phyloP scores from a whole-genome alignment of 805 yeast species.

The Saccharomycopsis lassenensis region DNA sequence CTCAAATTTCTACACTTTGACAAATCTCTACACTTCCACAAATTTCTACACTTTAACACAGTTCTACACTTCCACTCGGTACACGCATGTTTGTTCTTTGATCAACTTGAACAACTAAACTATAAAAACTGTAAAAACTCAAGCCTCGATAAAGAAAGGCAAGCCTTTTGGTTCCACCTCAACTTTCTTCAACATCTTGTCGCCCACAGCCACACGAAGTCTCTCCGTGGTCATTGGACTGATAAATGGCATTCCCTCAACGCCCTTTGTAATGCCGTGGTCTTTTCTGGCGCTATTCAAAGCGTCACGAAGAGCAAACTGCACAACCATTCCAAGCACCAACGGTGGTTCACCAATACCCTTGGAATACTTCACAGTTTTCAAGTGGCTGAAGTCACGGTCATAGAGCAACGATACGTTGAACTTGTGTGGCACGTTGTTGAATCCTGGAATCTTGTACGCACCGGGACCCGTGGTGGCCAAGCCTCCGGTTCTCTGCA shows the following conservation, averaged over 20 bases:
- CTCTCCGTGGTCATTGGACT: conserved; percentile 36
- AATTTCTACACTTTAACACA: neutral
- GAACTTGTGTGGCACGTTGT: conserved; percentile 36
- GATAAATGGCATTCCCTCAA: conserved; percentile 23
- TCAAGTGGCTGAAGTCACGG: conserved; percentile 32
- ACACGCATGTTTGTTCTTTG: neutral
- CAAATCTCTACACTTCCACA: neutral
- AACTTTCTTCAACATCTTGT: conserved; percentile 24
- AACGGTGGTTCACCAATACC: conserved; percentile 45
- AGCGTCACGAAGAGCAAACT: conserved; percentile 36
- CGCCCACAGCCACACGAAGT: conserved; percentile 32
- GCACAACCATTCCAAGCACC: conserved; percentile 32
- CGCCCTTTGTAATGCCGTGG: conserved; percentile 22
- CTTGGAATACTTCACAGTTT: conserved; percentile 33
- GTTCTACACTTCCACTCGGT: neutral
- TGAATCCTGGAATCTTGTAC: conserved; percentile 39
- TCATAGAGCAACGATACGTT: conserved; percentile 32
- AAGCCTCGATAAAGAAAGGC: conserved; percentile 28
- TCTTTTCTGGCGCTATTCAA: conserved; percentile 27
- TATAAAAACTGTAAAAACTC: conserved; percentile 1
- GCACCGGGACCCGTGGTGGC: conserved; percentile 39
- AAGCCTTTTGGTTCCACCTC: conserved; percentile 26
- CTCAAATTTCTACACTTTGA: neutral
- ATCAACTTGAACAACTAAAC: neutral
- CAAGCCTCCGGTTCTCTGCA: conserved; percentile 29